Evolutionary conservation across 2,329 filamentous ascomycete species (phyloP), one percentile per base, ranked within the genome.

Genomic region (Sordariomycetes sp.): DNA sequence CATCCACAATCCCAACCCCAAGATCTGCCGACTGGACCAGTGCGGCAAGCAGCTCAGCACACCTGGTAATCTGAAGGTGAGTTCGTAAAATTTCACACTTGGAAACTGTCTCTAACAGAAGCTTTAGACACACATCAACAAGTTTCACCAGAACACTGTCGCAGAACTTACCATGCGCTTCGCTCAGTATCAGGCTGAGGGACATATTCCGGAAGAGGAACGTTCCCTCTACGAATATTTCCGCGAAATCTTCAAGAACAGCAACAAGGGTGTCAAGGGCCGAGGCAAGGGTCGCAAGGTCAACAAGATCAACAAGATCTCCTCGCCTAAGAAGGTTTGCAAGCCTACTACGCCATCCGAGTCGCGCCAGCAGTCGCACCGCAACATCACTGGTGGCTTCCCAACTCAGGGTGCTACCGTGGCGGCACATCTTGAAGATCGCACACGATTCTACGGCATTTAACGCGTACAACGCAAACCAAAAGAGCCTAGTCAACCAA

Each of bases 221-320:
- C 79, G 75, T 40, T 80, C 86, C 39, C 66, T 95, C 33, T 86
- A 83, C 66, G 75, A 82, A 45, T 94, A 94, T 61, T 92, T 96
- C 52, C 73, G 79, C 4, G 71, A 71, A 1, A 68, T 94, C n/a
- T 95, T 94, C 70, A 94, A 94, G 66, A 93, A 96, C 61, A 88
- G 83, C 61, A 96, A 96, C 71, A 94, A 94, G 58, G 92, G 92
- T 2, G 95, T 96, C 66, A 96, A 95, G 60, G 92, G 92, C 9
- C 79, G 92, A 30, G 92, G 92, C 28, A 92, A 90, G 53, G 84
- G 88, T 46, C 71, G 86, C 37, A 78, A 77, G 38, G 81, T 87
- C 35, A 49, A n/a, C n/a, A n/a, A n/a, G n/a, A n/a, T n/a, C n/a
- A n/a, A n/a, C n/a, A n/a, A n/a, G n/a, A n/a, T n/a, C n/a, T n/a